Conservation (phyloP, 805 yeast species). For the Kuraishia molischiana region DNA sequence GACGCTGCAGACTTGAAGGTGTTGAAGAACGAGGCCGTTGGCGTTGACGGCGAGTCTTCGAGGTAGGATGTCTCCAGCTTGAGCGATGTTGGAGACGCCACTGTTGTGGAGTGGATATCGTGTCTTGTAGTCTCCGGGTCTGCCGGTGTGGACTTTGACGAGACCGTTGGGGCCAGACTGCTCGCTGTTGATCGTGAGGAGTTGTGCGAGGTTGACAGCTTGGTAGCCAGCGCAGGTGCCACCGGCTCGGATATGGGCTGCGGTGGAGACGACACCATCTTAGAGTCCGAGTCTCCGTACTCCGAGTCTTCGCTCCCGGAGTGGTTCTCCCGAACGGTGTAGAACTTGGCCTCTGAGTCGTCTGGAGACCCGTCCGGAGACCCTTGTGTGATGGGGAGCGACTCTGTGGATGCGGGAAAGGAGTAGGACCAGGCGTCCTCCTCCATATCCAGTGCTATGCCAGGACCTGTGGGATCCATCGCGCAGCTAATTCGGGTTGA, state of each 20-base stretch:
- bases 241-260: not conserved
- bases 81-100: not conserved
- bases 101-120: constrained; percentile 31
- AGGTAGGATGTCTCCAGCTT: too few relatives aligned
- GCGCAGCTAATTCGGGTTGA: too few relatives aligned
- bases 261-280: too few relatives aligned
- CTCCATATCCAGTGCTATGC: not conserved
- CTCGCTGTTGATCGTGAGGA: constrained; percentile 2
- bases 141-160: constrained; percentile 34
- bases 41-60: not conserved
- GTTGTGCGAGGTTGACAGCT: not conserved
- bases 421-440: constrained; percentile 11
- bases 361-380: too few relatives aligned
- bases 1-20: constrained; percentile 7
- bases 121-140: constrained; percentile 40
- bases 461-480: not conserved
- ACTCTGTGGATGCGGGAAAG: constrained; percentile 9
- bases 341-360: too few relatives aligned
- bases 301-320: too few relatives aligned
- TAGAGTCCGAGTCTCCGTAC: too few relatives aligned
- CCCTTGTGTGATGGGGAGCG: too few relatives aligned
- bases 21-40: constrained; percentile 7
- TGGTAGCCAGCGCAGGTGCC: not conserved
- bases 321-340: too few relatives aligned
- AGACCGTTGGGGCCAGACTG: constrained; percentile 2